Conservation (phyloP, 2,329 filamentous ascomycete species). For the Lachnellula cervina region DNA sequence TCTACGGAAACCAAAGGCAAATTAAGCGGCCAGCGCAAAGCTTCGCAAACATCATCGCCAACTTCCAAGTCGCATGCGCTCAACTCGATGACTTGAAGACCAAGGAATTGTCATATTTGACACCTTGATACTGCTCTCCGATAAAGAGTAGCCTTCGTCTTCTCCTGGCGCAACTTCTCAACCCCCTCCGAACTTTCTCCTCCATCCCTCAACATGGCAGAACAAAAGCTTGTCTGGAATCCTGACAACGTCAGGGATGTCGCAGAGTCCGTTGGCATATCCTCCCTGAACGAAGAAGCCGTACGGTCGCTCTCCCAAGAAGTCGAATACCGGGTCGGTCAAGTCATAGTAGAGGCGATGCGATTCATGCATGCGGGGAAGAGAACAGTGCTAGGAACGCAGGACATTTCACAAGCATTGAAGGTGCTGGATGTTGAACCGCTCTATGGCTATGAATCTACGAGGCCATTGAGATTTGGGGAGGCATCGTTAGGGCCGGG, state of each 20-base stretch:
- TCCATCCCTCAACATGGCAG: conserved; percentile 20
- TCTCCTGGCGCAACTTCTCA: not conserved
- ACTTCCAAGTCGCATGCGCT: not conserved
- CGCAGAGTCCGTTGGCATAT: conserved; percentile 90
- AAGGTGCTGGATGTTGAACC: conserved; percentile 88
- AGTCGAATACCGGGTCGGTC: conserved; percentile 89
- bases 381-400: conserved; percentile 80
- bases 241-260: conserved; percentile 93
- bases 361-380: conserved; percentile 93
- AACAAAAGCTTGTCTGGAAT: conserved; percentile 71
- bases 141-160: not conserved
- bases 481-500: conserved; percentile 91
- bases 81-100: conserved; percentile 3
- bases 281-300: conserved; percentile 75
- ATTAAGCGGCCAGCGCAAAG: not conserved
- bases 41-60: not conserved
- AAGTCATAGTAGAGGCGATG: conserved; percentile 88
- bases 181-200: not conserved
- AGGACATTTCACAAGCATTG: conserved; percentile 83
- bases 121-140: not conserved
- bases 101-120: not conserved
- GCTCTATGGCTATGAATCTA: conserved; percentile 93
- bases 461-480: conserved; percentile 80
- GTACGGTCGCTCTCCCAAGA: conserved; percentile 85
- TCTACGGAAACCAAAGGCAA: not conserved